A percentile compares a stretch with the other conserved stretches of the same genome.
These are phyloP conservation scores for Escallonia herrerae DNA, from an alignment of 129 eudicot genomes.

Conservation along the genomic window DNA sequence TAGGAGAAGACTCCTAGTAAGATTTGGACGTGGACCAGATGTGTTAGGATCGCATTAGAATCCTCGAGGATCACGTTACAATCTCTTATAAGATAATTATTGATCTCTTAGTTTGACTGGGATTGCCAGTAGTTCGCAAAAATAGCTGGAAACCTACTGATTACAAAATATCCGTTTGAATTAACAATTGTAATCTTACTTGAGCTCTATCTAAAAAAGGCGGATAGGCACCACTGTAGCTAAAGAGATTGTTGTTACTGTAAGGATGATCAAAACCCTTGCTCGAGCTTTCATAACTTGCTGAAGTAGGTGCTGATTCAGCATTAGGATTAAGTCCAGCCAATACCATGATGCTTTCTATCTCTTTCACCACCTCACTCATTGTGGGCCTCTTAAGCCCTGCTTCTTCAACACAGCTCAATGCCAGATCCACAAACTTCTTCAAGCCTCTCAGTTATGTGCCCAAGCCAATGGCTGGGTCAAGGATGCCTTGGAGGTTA, in stretches of 20 bases:
- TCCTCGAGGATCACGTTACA: no score
- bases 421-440: slow-evolving; percentile 27
- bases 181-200: neutral
- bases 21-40: no score
- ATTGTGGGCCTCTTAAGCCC: slow-evolving; percentile 28
- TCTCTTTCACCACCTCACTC: slow-evolving; percentile 43
- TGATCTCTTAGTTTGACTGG: no score
- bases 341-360: slow-evolving; percentile 46
- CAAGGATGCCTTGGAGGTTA: slow-evolving; percentile 46
- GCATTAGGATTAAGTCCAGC: slow-evolving; percentile 11
- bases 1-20: no score
- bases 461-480: slow-evolving; percentile 48
- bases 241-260: slow-evolving; percentile 14
- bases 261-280: slow-evolving; percentile 20
- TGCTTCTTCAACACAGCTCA: slow-evolving; percentile 24
- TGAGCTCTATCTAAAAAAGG: slow-evolving; percentile 14
- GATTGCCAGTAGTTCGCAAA: no score
- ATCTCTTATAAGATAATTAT: no score
- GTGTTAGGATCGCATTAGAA: no score
- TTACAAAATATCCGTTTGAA: no score
- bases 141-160: no score
- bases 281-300: slow-evolving; percentile 17
- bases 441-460: slow-evolving; percentile 38
- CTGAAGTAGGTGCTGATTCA: slow-evolving; percentile 23
- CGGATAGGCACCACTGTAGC: slow-evolving; percentile 15